phyloP scores from a whole-genome alignment of 2,329 filamentous ascomycete genomes.

The Pezicula carpinea region DNA sequence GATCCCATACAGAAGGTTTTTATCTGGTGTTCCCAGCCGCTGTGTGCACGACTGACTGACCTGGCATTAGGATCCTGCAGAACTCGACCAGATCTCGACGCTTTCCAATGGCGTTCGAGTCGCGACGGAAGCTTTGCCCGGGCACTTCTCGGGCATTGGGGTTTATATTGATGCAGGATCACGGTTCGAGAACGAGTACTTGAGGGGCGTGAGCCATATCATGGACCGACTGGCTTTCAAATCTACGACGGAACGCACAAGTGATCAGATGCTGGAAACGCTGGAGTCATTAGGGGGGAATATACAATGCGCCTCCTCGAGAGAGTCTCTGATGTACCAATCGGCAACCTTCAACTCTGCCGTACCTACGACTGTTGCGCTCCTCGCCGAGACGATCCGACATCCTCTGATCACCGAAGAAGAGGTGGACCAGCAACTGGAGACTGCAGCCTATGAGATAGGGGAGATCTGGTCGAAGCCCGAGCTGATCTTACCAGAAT shows the following conservation, averaged over 20 bases:
- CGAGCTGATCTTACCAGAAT: constrained; percentile 88
- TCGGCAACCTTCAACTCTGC: constrained; percentile 94
- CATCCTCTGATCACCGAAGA: constrained; percentile 79
- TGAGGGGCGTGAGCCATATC: constrained; percentile 91
- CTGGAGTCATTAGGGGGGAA: constrained; percentile 90
- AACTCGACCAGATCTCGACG: constrained; percentile 82
- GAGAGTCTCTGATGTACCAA: constrained; percentile 98
- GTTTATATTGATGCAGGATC: constrained; percentile 96
- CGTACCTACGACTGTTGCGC: constrained; percentile 73
- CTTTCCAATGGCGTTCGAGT: constrained; percentile 91
- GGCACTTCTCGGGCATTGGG: constrained; percentile 90
- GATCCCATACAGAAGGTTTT: constrained; percentile 29
- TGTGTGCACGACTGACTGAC: constrained; percentile 12
- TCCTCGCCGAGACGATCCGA: constrained; percentile 91
- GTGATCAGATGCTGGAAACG: constrained; percentile 82
- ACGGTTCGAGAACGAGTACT: constrained; percentile 79
- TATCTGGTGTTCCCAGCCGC: background rate
- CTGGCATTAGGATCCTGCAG: constrained; percentile 64
- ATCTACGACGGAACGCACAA: constrained; percentile 65
- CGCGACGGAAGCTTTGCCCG: constrained; percentile 88
- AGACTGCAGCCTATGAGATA: constrained; percentile 93
- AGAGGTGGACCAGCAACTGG: constrained; percentile 81
- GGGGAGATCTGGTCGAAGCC: constrained; percentile 97
- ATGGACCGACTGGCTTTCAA: constrained; percentile 96
- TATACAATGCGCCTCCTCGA: constrained; percentile 91